Conservation (phyloP, 2,329 filamentous ascomycete species). For the Parasarocladium wereldwijsianum region DNA sequence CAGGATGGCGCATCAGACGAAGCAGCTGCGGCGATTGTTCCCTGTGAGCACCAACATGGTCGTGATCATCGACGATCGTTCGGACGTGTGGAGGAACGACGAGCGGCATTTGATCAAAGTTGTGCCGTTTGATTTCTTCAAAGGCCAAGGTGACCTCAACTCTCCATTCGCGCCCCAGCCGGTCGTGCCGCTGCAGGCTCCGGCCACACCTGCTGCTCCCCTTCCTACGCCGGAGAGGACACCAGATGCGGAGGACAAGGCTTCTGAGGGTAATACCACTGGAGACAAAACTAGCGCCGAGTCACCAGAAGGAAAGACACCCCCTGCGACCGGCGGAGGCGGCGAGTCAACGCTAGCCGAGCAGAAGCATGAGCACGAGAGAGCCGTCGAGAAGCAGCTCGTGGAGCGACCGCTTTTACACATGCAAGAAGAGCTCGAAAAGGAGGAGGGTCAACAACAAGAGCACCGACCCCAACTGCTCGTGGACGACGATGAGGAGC, state of each 20-base stretch:
- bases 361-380: constrained; percentile 75
- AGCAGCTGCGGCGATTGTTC: constrained; percentile 81
- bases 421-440: constrained; percentile 82
- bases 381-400: constrained; percentile 75
- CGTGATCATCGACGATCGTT: constrained; percentile 93
- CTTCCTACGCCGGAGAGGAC: too few relatives aligned
- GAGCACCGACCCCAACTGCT: constrained; percentile 57
- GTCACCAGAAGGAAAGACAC: constrained; percentile 7
- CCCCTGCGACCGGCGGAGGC: constrained; percentile 8
- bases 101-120: constrained; percentile 89
- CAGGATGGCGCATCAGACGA: too few relatives aligned
- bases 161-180: constrained; percentile 87
- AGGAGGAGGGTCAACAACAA: constrained; percentile 39
- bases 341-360: constrained; percentile 54
- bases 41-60: constrained; percentile 98
- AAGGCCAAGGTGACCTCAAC: constrained; percentile 97
- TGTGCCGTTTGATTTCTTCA: constrained; percentile 91
- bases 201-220: neutral
- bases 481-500: constrained; percentile 75
- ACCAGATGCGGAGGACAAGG: constrained; percentile 1
- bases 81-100: constrained; percentile 89
- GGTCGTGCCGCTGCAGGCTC: constrained; percentile 27
- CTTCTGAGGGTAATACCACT: neutral
- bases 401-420: constrained; percentile 80
- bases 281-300: neutral